Evolutionary conservation across 2,329 filamentous ascomycete genomes (phyloP), one percentile per base, ranked within the genome.

Genomic region (Epichloe bromicola): DNA sequence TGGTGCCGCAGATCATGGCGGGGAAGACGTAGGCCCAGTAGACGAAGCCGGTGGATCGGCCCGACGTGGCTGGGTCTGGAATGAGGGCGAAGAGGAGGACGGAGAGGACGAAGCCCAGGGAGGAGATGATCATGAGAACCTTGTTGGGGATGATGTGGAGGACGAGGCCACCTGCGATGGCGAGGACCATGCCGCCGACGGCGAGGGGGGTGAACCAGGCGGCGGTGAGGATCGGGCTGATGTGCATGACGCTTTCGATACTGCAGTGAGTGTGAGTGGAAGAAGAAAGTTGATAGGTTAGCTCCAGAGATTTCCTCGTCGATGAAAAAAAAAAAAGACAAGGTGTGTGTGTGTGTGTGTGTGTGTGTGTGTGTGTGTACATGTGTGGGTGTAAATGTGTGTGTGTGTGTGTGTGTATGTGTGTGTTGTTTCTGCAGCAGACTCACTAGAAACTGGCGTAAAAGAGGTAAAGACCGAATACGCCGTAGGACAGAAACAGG

Each of bases 1-100:
- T 71, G 0, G 86, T 90, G 12, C 75, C 76, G 55, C 80, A 79
- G 3, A 84, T 63, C 81, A 85, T 85, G 50, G 79, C 70, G 0
- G 85, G 83, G 60, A 90, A 88, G 20, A 87, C 73, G 59, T 78
- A 89, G 0, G 82, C 77, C 86, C 86, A 91, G 70, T 85, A 85
- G 34, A 65, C 55, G 51, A 60, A 63, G 43, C 49, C 53, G 14
- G 57, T 61, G 10, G 61, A 63, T 20, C 57, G 57, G 41, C 39
- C 41, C 46, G 51, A 39, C 2, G 52, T 49, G 4, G 53, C 74
- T 52, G 79, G 72, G 1, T 68, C 61, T 0, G 83, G 83, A 17
- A 82, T 74, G 11, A 85, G 59, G 7, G 83, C 82, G 55, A 86
- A 84, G 1, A 88, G 70, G 0, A 87, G 64, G 0, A 73, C 74